Evolutionary conservation across 805 yeast species (phyloP).

Genomic region (Metschnikowia kofuensis): DNA sequence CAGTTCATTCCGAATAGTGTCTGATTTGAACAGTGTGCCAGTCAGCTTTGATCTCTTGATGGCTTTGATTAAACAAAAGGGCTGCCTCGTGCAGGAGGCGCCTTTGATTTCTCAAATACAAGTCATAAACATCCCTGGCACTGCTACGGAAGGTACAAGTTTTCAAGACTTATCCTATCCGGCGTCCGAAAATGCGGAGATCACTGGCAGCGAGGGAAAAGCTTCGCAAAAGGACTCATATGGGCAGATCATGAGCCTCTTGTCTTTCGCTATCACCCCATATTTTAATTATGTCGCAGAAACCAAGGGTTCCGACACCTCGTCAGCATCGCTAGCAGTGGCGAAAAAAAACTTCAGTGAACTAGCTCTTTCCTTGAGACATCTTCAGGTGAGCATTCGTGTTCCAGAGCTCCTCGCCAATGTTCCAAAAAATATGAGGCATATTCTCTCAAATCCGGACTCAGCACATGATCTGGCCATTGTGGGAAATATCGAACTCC

Average conservation of each 20-base stretch:
- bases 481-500: constrained; percentile 45
- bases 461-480: constrained; percentile 24
- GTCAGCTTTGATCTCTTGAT: constrained; percentile 7
- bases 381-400: constrained; percentile 63
- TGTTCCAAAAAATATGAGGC: constrained; percentile 48
- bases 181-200: background rate
- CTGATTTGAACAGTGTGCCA: constrained; percentile 5
- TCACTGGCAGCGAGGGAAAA: background rate
- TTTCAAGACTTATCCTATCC: background rate
- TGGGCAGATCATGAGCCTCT: constrained; percentile 46
- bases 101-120: constrained; percentile 15
- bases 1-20: constrained; percentile 2
- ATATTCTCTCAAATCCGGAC: constrained; percentile 21
- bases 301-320: constrained; percentile 6
- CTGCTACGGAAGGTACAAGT: background rate
- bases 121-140: constrained; percentile 15
- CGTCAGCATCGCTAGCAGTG: constrained; percentile 7
- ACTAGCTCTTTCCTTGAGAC: constrained; percentile 61
- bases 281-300: constrained; percentile 53
- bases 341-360: constrained; percentile 63
- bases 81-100: constrained; percentile 1
- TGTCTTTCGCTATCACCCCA: constrained; percentile 65
- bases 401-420: constrained; percentile 58
- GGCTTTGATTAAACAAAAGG: constrained; percentile 12
- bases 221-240: constrained; percentile 2